Evolutionary conservation across 208 protist species (phyloP), one percentile per base, ranked within the genome.

Genomic region (Trypanosoma rangeli): DNA sequence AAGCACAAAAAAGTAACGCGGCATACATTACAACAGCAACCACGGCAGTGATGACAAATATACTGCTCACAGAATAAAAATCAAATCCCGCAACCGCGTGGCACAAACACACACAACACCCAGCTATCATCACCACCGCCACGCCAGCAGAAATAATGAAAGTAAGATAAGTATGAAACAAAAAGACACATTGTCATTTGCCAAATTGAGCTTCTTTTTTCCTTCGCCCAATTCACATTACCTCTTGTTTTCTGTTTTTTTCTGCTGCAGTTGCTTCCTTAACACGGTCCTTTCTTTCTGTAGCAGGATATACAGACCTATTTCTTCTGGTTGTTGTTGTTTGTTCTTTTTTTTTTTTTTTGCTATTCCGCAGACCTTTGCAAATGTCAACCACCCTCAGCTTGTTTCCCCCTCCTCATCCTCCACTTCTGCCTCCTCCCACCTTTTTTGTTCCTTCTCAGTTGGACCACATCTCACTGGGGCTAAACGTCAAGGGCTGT

Each of bases 201-300:
- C 42, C 2, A 46, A 1, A 46, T 16, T 5, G 42, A 46, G 13
- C 15, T 46, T 46, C 15, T 46, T 16, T 46, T 16, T 46, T 9
- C 2, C 33, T 37, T 37, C 33, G 10, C 16, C 31, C 31, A 33
- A 13, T 2, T 62, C 57, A n/a, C 57, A 18, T 16, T 42, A 20
- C 42, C 28, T 56, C 54, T 55, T 16, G 31, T 64, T 64, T 64
- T 16, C 29, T 53, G 10, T 31, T 64, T 37, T 18, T 22, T 64
- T 15, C 46, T 28, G n/a, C 39, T 64, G 26, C 49, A 9, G 12
- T 24, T 3, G 1, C 22, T 26, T 53, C n/a, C 49, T 20, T 26
- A 22, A 53, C 49, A 53, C 9, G 9, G 24, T 53, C 22, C 18
- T 53, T 53, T 53, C 49, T 28, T 24, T 18, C 2, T 53, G 49